Evolutionary conservation across 441 rosid genomes (phyloP).

Genomic region (Adansonia madagascariensis): DNA sequence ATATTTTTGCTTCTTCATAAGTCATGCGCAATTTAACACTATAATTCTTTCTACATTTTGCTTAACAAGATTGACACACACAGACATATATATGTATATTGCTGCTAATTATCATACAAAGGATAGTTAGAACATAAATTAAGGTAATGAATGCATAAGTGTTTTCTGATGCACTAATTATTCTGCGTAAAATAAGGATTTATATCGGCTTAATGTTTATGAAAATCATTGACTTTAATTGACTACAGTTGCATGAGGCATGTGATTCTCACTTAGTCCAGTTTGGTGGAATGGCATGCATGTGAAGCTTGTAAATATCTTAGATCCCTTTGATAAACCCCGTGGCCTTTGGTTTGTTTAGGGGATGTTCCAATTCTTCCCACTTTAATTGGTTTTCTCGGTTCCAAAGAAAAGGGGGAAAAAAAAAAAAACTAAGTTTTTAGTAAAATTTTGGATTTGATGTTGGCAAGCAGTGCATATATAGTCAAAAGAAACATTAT

Average conservation of each 20-base stretch:
- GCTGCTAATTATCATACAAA: too few species aligned
- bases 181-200: too few species aligned
- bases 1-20: too few species aligned
- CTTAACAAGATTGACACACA: too few species aligned
- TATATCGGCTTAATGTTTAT: background rate
- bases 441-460: too few species aligned
- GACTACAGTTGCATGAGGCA: background rate
- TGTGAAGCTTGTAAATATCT: constrained; percentile 1
- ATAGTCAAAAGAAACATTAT: too few species aligned
- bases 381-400: background rate
- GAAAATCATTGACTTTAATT: background rate
- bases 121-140: too few species aligned
- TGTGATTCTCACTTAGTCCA: background rate
- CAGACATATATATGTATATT: too few species aligned
- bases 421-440: too few species aligned
- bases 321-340: background rate
- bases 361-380: background rate
- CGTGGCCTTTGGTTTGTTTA: background rate
- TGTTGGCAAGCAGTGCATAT: too few species aligned
- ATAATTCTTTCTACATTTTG: too few species aligned
- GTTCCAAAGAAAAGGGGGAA: background rate
- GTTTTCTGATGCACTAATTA: background rate
- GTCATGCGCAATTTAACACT: too few species aligned
- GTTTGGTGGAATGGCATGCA: constrained; percentile 1
- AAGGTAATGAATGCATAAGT: background rate